These are phyloP conservation scores for Nicotiana tabacum DNA, from an alignment of 257 asterid genomes.

Conservation along the genomic window DNA sequence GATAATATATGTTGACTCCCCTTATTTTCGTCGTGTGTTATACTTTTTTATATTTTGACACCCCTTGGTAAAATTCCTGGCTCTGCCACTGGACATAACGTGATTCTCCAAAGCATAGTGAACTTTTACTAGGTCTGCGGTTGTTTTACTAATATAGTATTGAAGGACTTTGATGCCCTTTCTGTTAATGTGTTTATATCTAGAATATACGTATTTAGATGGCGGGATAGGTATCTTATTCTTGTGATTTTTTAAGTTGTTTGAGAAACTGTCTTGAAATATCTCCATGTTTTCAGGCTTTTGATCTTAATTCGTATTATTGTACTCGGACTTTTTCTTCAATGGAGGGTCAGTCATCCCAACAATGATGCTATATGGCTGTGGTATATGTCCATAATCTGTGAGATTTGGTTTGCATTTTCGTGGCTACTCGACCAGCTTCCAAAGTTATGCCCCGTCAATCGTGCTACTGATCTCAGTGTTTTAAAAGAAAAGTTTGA, in stretches of 20 bases:
- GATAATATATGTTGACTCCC: too few relatives aligned
- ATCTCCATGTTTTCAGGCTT: conserved; percentile 38
- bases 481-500: conserved; percentile 80
- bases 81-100: too few relatives aligned
- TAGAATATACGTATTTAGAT: neutral
- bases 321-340: conserved; percentile 64
- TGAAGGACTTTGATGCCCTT: neutral
- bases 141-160: neutral
- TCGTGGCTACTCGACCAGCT: conserved; percentile 93
- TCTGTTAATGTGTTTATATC: neutral
- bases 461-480: conserved; percentile 74
- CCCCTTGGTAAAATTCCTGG: too few relatives aligned
- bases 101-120: neutral
- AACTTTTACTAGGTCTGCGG: neutral
- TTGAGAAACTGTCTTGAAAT: neutral
- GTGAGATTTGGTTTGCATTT: conserved; percentile 89
- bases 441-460: conserved; percentile 70
- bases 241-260: neutral
- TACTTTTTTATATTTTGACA: too few relatives aligned
- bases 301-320: conserved; percentile 61
- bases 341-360: conserved; percentile 67
- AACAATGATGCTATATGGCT: conserved; percentile 84
- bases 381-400: conserved; percentile 78
- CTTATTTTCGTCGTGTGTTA: too few relatives aligned
- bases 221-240: neutral